Base-by-base conservation (phyloP, 148 eudicot species). In the Camellia japonica region DNA sequence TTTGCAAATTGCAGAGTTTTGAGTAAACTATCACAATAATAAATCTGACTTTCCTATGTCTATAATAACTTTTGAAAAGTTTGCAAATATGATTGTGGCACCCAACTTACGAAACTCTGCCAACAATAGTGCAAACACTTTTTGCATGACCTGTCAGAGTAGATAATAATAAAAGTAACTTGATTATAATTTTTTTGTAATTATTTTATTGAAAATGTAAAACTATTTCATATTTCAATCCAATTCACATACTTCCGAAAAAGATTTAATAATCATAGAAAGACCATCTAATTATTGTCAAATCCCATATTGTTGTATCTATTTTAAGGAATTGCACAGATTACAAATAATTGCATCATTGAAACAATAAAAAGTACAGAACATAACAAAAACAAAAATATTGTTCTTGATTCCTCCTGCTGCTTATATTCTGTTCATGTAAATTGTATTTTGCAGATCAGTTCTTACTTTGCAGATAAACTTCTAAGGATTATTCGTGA, bases 91-190 rank as follows among this genome's bases (percentile, higher is more conserved):
- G 44, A 95, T 91, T 15, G 87, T 78, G 78, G 97, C 97, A 73
- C 99, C 99, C 86, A 93, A 80, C 85, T 96, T 96, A 80, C 98
- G 93, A 74, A 96, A 88, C 84, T 96, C 99, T 2, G 99, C 95
- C 82, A 96, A 79, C 84, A 30, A 30, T 30, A 30, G 38, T 30
- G 38, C 38, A 30, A 30, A 30, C 38, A 1, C 38, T 30, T 30
- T 30, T 30, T 30, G 38, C 38, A 30, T 30, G 38, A 30, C 38
- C 38, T 30, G 38, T 30, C 1, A 30, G 38, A 30, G 38, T 30
- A 30, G 38, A 30, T 30, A 30, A 30, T 30, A 30, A 30, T 30
- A 30, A 30, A 30, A 1, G 38, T 30, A 30, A 30, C 38, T 30
- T 30, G 38, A 30, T 30, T 30, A 30, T 30, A 30, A 1, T 30